Base-by-base conservation (phyloP, 768 basidiomycete genomes). In the Russula abietina region DNA sequence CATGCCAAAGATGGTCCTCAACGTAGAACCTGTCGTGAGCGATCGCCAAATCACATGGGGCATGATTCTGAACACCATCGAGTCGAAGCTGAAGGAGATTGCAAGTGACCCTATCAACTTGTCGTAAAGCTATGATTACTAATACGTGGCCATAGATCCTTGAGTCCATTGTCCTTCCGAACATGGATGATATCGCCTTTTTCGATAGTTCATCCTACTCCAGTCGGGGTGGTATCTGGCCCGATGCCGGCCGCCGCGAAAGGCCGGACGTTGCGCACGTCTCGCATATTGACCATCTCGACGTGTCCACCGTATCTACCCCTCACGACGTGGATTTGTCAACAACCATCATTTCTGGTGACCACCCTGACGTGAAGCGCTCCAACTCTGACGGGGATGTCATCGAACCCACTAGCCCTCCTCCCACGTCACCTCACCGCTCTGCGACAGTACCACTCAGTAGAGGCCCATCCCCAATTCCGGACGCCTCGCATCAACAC, bases 111-210 rank as follows among this genome's bases (percentile, higher is more conserved):
- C 32, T 33, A 41, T 51, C 11, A 43, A 24, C 22, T 52, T 51
- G n/a, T 54, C 45, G 30, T 63, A n/a, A 36, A 4, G 14, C 66
- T 16, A 48, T 45, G 50, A 51, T 36, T 36, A 57, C 68, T 57
- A 24, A 50, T 63, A 32, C 61, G 46, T 56, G 33, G 12, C 59
- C 22, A 43, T 69, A 98, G 95, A 91, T 98, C 61, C 82, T 85
- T 68, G 96, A 99, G 68, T 94, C 94, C 0, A 83, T 98, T 22
- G 97, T 99, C 22, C 76, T 95, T 72, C 97, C 97, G 6, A 92
- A 97, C 75, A 97, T 98, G 93, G 97, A 99, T 73, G 97, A 99
- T 70, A 89, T 98, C 62, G 81, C 94, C 14, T 98, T 94, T 80
- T 98, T 96, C 72, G 89, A 97, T 72, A 95, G 89, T 39, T 70